Conservation (phyloP, 441 rosid species). For the Eutrema salsugineum region DNA sequence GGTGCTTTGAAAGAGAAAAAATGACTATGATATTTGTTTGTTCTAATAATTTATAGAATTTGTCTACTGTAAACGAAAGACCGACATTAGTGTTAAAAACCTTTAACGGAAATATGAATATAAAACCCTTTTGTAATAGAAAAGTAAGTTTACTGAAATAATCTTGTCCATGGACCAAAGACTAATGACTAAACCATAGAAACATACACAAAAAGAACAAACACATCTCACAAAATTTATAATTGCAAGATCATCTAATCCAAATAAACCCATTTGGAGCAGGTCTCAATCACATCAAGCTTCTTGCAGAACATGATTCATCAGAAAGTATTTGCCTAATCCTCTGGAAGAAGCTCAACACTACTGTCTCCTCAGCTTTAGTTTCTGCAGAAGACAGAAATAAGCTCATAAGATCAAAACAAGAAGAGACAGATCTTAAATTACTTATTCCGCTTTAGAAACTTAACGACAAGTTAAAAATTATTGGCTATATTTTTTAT, state of each 20-base stretch:
- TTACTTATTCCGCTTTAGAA: neutral
- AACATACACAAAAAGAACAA: neutral
- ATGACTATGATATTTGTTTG: neutral
- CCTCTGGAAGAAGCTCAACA: conserved; percentile 40
- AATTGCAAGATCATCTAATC: neutral
- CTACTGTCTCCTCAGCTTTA: conserved; percentile 30
- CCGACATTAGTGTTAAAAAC: neutral
- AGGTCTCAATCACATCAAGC: conserved; percentile 19
- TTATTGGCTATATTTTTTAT: neutral
- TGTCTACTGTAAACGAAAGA: neutral
- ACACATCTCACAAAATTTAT: neutral
- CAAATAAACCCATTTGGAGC: neutral
- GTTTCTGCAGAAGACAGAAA: conserved; percentile 34
- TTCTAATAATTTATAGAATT: neutral
- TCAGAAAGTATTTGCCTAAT: conserved; percentile 28
- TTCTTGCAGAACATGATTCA: conserved; percentile 4
- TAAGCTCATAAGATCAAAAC: neutral
- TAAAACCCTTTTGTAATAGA: neutral
- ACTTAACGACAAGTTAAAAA: neutral
- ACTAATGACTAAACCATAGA: neutral
- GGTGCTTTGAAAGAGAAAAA: neutral
- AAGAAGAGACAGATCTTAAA: neutral
- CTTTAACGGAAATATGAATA: neutral
- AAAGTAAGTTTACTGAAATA: neutral
- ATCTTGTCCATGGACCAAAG: neutral